phyloP scores from a whole-genome alignment of 1,284 basidiomycete species.

The Meripilus lineatus region DNA sequence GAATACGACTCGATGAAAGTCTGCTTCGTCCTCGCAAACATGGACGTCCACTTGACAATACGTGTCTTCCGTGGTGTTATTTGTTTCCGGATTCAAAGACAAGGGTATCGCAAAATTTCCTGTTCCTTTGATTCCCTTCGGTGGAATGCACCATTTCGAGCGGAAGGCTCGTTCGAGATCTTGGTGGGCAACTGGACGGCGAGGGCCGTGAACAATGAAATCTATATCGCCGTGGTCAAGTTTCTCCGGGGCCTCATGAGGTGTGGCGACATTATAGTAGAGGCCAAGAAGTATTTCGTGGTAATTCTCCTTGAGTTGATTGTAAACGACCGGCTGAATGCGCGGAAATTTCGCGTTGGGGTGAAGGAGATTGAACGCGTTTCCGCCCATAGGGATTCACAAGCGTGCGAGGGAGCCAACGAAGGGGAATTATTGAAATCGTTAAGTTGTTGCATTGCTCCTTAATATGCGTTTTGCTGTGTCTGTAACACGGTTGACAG shows the following conservation, averaged over 20 bases:
- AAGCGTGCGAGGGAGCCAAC: neutral
- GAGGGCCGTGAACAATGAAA: conserved; percentile 48
- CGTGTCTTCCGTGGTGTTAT: conserved; percentile 1
- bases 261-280: conserved; percentile 47
- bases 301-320: conserved; percentile 41
- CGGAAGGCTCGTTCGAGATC: conserved; percentile 40
- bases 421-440: no score
- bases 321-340: conserved; percentile 48
- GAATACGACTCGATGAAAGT: conserved; percentile 46
- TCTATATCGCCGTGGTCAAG: conserved; percentile 62
- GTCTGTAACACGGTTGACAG: no score
- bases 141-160: conserved; percentile 41
- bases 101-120: conserved; percentile 59
- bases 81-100: conserved; percentile 14
- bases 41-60: conserved; percentile 53
- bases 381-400: conserved; percentile 63
- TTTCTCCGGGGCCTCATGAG: conserved; percentile 60
- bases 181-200: conserved; percentile 30
- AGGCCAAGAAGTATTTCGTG: conserved; percentile 35
- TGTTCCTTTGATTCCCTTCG: conserved; percentile 45
- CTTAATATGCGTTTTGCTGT: no score
- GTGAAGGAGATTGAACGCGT: conserved; percentile 50
- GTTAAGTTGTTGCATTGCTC: no score
- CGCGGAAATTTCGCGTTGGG: conserved; percentile 49
- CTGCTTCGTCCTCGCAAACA: conserved; percentile 45